Evolutionary conservation across 192 early-diverging fungal species (phyloP).

Genomic region (Mortierella hygrophila): DNA sequence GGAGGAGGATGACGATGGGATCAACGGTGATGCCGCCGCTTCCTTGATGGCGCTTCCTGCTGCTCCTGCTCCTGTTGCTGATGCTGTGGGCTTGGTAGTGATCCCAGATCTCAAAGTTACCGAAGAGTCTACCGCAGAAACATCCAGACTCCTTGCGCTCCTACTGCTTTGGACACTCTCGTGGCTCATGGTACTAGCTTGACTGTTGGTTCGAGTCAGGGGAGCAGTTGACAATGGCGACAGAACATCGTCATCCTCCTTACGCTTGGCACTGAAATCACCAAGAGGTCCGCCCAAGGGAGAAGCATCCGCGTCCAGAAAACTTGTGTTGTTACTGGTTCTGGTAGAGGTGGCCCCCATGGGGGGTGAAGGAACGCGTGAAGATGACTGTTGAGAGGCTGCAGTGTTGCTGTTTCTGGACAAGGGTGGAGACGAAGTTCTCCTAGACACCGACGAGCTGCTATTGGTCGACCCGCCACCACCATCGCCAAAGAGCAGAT

Average conservation of each 20-base stretch:
- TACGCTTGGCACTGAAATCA: not conserved
- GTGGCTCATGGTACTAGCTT: constrained; percentile 36
- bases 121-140: constrained; percentile 6
- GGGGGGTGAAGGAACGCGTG: constrained; percentile 27
- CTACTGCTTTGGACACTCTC: constrained; percentile 31
- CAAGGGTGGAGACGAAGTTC: constrained; percentile 41
- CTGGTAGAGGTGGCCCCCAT: not conserved
- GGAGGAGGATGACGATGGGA: not conserved
- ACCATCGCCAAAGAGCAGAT: constrained; percentile 39
- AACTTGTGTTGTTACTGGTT: not conserved
- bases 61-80: not conserved
- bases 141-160: constrained; percentile 31
- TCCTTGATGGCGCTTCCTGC: not conserved
- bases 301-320: constrained; percentile 24
- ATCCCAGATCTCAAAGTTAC: not conserved
- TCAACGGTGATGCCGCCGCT: not conserved
- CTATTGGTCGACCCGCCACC: not conserved
- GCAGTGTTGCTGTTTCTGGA: constrained; percentile 14
- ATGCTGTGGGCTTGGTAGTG: not conserved
- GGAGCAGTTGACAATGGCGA: constrained; percentile 30
- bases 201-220: constrained; percentile 43
- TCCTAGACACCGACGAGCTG: constrained; percentile 20
- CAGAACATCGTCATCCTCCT: not conserved
- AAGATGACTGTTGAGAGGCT: constrained; percentile 10
- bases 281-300: constrained; percentile 26